These are phyloP conservation scores for Iris macrosiphon DNA, from an alignment of 106 monocot species.

Conservation along the genomic window DNA sequence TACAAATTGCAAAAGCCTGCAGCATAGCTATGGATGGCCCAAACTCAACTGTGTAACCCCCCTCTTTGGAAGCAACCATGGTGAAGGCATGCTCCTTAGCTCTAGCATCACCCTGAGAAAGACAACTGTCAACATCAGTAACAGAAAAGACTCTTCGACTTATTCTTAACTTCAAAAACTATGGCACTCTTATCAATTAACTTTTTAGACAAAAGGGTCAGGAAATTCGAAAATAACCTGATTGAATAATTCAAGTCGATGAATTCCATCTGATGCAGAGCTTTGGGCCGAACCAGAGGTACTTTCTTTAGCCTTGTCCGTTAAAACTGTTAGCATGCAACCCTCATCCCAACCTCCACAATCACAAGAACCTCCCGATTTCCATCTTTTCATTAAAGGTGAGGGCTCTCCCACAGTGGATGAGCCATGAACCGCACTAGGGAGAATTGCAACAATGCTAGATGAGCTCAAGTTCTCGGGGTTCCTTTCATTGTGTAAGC, in stretches of 20 bases:
- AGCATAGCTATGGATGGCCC: conserved; percentile 45
- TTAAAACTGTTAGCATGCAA: conserved; percentile 54
- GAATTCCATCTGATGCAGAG: conserved; percentile 9
- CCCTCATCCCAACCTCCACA: conserved; percentile 99
- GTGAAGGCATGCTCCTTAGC: conserved; percentile 41
- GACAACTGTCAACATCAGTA: background rate
- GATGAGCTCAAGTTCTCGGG: background rate
- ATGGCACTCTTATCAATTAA: too few species aligned
- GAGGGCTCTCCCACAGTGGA: conserved; percentile 43
- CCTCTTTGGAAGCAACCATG: conserved; percentile 65
- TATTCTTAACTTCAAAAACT: too few species aligned
- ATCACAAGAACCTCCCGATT: conserved; percentile 77
- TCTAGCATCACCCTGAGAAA: conserved; percentile 33
- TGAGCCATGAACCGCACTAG: conserved; percentile 56
- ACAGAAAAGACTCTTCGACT: too few species aligned
- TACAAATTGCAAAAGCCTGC: conserved; percentile 77
- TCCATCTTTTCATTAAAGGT: conserved; percentile 79
- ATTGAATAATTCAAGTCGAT: conserved; percentile 42
- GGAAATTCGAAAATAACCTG: too few species aligned
- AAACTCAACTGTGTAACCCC: conserved; percentile 65
- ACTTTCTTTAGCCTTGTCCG: conserved; percentile 6
- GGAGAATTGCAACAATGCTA: conserved; percentile 48
- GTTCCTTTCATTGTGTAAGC: conserved; percentile 1
- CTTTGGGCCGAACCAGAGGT: conserved; percentile 5
- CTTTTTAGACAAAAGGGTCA: too few species aligned